Percentiles rank a stretch among this genome's conserved stretches.
phyloP scores from a whole-genome alignment of 176 grass and related monocot species.

The Musa beccarii region DNA sequence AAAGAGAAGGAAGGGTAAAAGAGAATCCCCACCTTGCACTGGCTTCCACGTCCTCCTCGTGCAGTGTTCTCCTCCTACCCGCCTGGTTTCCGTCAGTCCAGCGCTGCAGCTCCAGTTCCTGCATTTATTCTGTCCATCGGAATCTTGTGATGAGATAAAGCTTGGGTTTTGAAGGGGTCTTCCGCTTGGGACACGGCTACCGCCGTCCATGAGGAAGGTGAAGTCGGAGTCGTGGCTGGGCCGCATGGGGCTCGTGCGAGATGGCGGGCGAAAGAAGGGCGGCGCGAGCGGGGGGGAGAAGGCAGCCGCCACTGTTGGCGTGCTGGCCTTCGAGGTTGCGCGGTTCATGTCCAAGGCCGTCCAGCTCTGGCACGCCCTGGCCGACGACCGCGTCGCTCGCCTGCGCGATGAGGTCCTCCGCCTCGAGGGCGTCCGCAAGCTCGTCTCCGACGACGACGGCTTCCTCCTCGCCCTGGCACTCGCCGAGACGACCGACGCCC shows the following conservation, averaged over 20 bases:
- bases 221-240: slow-evolving; percentile 29
- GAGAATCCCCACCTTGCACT: too few species aligned
- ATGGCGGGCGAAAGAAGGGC: slow-evolving; percentile 18
- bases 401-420: slow-evolving; percentile 34
- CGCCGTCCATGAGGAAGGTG: slow-evolving; percentile 37
- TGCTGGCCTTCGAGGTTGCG: slow-evolving; percentile 53
- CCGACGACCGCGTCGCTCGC: slow-evolving; percentile 20
- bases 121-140: too few species aligned
- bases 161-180: too few species aligned
- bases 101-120: too few species aligned
- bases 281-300: background rate
- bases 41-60: too few species aligned
- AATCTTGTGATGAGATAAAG: too few species aligned
- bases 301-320: slow-evolving; percentile 20
- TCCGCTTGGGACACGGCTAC: background rate
- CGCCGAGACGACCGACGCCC: slow-evolving; percentile 35
- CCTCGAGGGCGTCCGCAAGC: slow-evolving; percentile 52
- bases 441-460: slow-evolving; percentile 48
- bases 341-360: slow-evolving; percentile 47
- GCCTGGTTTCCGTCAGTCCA: too few species aligned
- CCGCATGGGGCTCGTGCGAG: slow-evolving; percentile 14
- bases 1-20: too few species aligned
- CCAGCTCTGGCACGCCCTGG: slow-evolving; percentile 57
- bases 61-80: too few species aligned
- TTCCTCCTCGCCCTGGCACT: slow-evolving; percentile 42